A percentile compares a stretch with the other conserved stretches of the same genome.
Conservation (phyloP, 1,139 yeast genomes). For the Spathaspora sp. region DNA sequence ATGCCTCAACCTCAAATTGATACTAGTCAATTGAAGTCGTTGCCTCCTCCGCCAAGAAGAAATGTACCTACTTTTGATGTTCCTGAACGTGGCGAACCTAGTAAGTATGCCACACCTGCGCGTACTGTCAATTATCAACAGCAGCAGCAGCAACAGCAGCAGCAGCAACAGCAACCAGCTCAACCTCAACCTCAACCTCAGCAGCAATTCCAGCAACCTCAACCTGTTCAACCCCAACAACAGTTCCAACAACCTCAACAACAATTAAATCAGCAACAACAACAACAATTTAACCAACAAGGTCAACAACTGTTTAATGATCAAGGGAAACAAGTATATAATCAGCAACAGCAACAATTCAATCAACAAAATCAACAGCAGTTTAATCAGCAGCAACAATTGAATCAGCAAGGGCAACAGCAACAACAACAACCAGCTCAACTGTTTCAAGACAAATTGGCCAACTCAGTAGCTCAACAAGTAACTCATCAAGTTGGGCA, state of each 20-base stretch:
- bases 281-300: slow-evolving; percentile 8
- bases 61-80: slow-evolving; percentile 22
- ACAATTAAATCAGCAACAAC: slow-evolving; percentile 4
- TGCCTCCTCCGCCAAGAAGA: slow-evolving; percentile 43
- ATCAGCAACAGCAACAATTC: slow-evolving; percentile 6
- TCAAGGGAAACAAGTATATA: slow-evolving; percentile 2
- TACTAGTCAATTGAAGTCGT: slow-evolving; percentile 24
- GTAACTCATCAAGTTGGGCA: slow-evolving; percentile 7
- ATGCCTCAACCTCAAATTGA: slow-evolving; percentile 9
- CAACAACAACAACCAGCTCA: slow-evolving; percentile 6
- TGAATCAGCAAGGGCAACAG: slow-evolving; percentile 5
- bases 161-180: slow-evolving; percentile 11
- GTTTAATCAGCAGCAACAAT: slow-evolving; percentile 2
- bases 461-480: slow-evolving; percentile 8
- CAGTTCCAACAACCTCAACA: not conserved
- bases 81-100: slow-evolving; percentile 12
- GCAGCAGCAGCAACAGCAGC: slow-evolving; percentile 6
- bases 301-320: slow-evolving; percentile 8
- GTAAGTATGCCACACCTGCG: slow-evolving; percentile 8
- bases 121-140: not conserved
- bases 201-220: slow-evolving; percentile 10
- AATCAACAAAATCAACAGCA: slow-evolving; percentile 3
- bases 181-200: slow-evolving; percentile 10
- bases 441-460: slow-evolving; percentile 4
- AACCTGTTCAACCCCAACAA: slow-evolving; percentile 10